Evolutionary conservation across 768 basidiomycete species (phyloP), one percentile per base, ranked within the genome.

Genomic region (Nidularia sp.): DNA sequence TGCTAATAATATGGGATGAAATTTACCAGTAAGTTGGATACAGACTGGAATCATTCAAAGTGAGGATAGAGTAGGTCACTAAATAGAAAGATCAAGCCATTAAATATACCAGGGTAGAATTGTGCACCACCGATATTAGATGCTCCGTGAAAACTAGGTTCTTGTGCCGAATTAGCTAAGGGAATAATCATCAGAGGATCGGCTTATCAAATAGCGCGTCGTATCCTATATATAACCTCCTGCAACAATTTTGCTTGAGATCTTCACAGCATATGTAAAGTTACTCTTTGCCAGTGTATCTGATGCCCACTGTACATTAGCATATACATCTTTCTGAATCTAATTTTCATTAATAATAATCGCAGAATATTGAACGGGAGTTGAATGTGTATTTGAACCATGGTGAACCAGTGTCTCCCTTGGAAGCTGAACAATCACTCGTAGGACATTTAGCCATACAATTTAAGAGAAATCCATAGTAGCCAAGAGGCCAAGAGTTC

Each of bases 401-500:
- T 13, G 69, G 69, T 5, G 69, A 60, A 2, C 70, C 70, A 13
- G 60, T 60, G 47, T 73, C 68, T 13, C 62, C 70, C 53, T 70
- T 71, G 52, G 53, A 70, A 18, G 61, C 60, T 7, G 67, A 73
- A 49, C 71, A 72, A 45, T 65, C 66, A 10, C 60, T 59, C 4
- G 66, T 58, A 12, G 66, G 60, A 57, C 71, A 73, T 55, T 65
- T 70, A 7, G 70, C 70, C 67, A 73, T 70, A 50, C 70, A 73
- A 55, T 73, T 70, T 10, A 71, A 54, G 36, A 73, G 67, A 15
- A 70, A 70, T 7, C 70, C 71, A 45, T 57, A 70, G 51, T 73
- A 70, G 3, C 70, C 71, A 18, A 68, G 47, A 1, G 70, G 70
- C 70, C 71, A 73, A 9, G 70, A 71, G 50, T 71, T 73, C 71